phyloP scores from a whole-genome alignment of 768 basidiomycete genomes.

The Mycena alexandri region DNA sequence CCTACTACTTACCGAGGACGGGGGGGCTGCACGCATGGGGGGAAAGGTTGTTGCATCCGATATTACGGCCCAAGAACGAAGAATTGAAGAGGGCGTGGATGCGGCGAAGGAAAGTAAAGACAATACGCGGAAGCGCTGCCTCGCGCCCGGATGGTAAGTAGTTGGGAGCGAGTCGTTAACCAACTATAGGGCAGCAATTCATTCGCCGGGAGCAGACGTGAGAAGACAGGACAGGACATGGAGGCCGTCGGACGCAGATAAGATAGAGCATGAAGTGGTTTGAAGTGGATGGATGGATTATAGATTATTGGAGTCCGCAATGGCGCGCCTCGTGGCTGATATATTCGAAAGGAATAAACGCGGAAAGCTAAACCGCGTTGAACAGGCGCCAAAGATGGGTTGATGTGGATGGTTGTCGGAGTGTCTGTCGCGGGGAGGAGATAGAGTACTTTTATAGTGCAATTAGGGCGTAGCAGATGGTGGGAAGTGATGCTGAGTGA shows the following conservation, averaged over 20 bases:
- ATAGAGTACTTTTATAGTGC: not conserved
- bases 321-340: slow-evolving; percentile 31
- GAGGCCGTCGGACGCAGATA: slow-evolving; percentile 6
- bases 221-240: too few species aligned
- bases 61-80: slow-evolving; percentile 24
- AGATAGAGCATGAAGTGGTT: not conserved
- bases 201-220: too few species aligned
- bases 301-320: too few species aligned
- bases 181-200: too few species aligned
- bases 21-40: not conserved
- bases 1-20: too few species aligned
- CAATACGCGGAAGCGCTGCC: too few species aligned
- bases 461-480: not conserved
- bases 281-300: too few species aligned
- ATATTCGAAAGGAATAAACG: slow-evolving; percentile 11
- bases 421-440: not conserved
- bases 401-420: too few species aligned
- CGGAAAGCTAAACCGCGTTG: slow-evolving; percentile 21
- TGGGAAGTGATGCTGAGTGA: too few species aligned
- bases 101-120: slow-evolving; percentile 24
- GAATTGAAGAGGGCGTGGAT: slow-evolving; percentile 20
- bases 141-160: too few species aligned
- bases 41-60: slow-evolving; percentile 21
- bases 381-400: not conserved
- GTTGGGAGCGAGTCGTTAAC: too few species aligned